Base-by-base conservation (phyloP, 164 flowering plant species). In the Liquidambar formosana region DNA sequence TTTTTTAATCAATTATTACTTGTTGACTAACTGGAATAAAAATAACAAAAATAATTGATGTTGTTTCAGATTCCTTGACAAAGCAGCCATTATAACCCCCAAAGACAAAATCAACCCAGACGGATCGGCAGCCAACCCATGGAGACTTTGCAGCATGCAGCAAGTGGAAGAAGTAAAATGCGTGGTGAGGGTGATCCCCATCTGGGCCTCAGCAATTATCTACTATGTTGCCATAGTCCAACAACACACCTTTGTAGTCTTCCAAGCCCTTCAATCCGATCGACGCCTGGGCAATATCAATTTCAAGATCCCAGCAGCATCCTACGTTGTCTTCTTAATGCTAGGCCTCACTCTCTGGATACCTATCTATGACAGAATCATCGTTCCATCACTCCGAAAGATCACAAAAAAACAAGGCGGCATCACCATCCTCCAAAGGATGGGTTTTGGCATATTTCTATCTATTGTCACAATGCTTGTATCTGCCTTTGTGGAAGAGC, bases 261-360 rank as follows among this genome's bases (percentile, higher is more conserved):
- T 77, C 68, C 88, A 85, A 70, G 84, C 88, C 15, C 66, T 79
- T 16, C 84, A 85, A 64, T 76, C 83, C 8, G 63, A 85, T 65
- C 58, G 88, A 19, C 80, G 54, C 70, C 73, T 78, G 0, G 77
- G 82, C 10, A 49, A 22, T 19, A 58, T 57, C 59, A 41, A 28
- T 3, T 82, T 85, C 79, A 58, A 78, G 58, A 80, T 84, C 60
- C 85, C 85, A 0, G 80, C 83, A 0, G 84, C 81, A 18, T 71
- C 83, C 0, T 78, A 68, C 70, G 26, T 25, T 23, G 76, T 77
- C 49, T 80, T 78, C 77, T 14, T 73, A 54, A 78, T 80, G 83
- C 62, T 83, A 0, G 71, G 73, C 70, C 80, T 80, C 38, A 71
- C 80, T 25, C 52, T 83, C 22, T 80, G 65, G 60, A 66, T 83